phyloP scores from a whole-genome alignment of 2,329 filamentous ascomycete genomes.

The Xenosphaeropsis pyriputrescens region DNA sequence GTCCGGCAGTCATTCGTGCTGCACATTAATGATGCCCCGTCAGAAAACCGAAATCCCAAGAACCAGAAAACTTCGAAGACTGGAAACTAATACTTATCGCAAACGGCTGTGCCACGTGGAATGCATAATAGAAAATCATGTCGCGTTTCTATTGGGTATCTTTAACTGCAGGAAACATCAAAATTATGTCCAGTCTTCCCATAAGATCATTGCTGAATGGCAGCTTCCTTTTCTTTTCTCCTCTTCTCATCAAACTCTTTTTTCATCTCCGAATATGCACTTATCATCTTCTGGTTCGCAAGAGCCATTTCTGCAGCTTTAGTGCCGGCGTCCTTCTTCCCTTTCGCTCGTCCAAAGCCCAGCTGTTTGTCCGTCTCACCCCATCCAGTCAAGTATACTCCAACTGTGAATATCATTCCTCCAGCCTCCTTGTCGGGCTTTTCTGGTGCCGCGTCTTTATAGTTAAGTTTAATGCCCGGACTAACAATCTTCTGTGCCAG shows the following conservation, averaged over 20 bases:
- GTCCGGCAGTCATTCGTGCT: too few species aligned
- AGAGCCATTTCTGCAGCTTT: conserved; percentile 51
- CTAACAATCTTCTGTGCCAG: conserved; percentile 31
- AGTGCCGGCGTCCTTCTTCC: conserved; percentile 54
- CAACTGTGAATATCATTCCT: conserved; percentile 45
- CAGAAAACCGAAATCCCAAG: too few species aligned
- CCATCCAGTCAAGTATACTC: conserved; percentile 52
- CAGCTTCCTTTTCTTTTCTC: conserved; percentile 8
- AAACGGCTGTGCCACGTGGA: too few species aligned
- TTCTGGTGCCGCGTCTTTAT: conserved; percentile 38
- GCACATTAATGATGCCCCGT: too few species aligned
- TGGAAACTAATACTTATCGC: too few species aligned
- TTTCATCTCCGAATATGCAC: conserved; percentile 29
- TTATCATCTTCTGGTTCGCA: conserved; percentile 45
- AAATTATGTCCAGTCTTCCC: background rate
- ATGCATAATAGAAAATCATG: too few species aligned
- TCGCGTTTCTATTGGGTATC: too few species aligned
- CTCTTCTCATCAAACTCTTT: conserved; percentile 25
- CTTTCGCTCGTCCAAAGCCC: conserved; percentile 46
- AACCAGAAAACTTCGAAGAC: too few species aligned
- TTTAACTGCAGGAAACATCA: too few species aligned
- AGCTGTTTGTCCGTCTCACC: conserved; percentile 48
- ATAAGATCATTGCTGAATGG: too few species aligned
- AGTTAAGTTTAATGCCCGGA: conserved; percentile 41
- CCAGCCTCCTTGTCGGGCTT: conserved; percentile 37